Evolutionary conservation across 352 stramenopile species (phyloP), one percentile per base, ranked within the genome.

Genomic region (Phytophthora parvispora): DNA sequence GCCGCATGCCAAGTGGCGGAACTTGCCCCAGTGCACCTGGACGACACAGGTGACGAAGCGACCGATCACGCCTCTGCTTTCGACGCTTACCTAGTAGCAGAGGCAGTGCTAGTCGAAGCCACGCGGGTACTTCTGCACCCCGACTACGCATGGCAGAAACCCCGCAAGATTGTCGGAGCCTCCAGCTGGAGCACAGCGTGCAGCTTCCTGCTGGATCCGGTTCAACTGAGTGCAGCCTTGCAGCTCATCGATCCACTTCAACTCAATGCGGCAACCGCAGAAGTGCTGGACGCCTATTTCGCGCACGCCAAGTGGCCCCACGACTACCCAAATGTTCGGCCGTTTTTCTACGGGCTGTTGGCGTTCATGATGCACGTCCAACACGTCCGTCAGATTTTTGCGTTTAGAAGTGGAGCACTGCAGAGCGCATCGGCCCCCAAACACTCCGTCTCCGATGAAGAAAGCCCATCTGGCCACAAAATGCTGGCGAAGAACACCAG

Each of bases 71-170:
- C 63, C 29, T 64, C 71, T 27, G 72, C 63, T n/a, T 90, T 92
- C 36, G 84, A 92, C 18, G 63, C 72, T 18, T 92, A 90, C 54
- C 62, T 92, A 13, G 80, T 90, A 32, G 74, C 67, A 13, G 84
- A 92, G 57, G 84, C 84, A 1, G 58, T 92, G 5, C 60, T 92
- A 8, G 69, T 92, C 10, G 82, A 92, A 43, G 78, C 69, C 13
- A 74, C 61, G 4, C 64, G 69, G 1, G 71, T 90, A 5, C n/a
- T 92, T 8, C 59, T 90, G 2, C 61, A 87, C 13, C 78, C 80
- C 3, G 68, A 80, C 3, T n/a, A 59, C 8, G 25, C 43, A 12
- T 90, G 83, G 83, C 66, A 69, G 15, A 62, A 70, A 16, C 84
- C 84, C 15, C 61, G 80, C 16, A 69, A 81, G 32, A 90, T 81